Base-by-base conservation (phyloP, 2,329 filamentous ascomycete genomes). In the Trichoderma endophyticum region DNA sequence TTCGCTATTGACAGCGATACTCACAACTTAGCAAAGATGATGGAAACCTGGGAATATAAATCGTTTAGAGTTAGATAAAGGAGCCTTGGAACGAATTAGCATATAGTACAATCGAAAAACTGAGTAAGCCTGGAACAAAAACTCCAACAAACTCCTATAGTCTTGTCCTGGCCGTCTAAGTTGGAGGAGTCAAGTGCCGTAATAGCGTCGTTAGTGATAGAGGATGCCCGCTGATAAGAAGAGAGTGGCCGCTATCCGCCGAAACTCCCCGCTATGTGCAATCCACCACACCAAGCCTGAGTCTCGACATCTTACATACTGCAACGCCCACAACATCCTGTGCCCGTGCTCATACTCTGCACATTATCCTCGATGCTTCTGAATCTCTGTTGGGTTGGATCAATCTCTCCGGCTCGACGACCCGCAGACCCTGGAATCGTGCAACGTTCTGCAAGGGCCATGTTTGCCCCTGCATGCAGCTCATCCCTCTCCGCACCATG, bases 11-110 rank as follows among this genome's bases (percentile, higher is more conserved):
- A 43, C 0, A 8, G 15, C 15, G 18, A 18, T 1, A 1, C 15
- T 2, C 0, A 0, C 1, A 2, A 3, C 6, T 8, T 39, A 3
- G 1, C 18, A 4, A 0, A 8, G 0, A 9, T 8, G 36, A 43
- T 1, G 15, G 7, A n/a, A 43, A 43, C 39, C 3, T n/a, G 39
- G 39, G 39, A n/a, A 43, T 43, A 4, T 43, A 43, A 43, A 43
- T 43, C 7, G 0, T 4, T 43, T n/a, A n/a, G 39, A 9, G 7
- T 43, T 4, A 8, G 0, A 9, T 43, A 43, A n/a, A 2, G 39
- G 18, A n/a, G 39, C 7, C 9, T 43, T 43, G n/a, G 36, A 18
- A 18, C 4, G 36, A 43, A 8, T 8, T 1, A 39, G n/a, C n/a
- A 39, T 39, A 3, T 18, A 3, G 2, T n/a, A 7, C 6, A 18